Evolutionary conservation across 108 stramenopile species (phyloP).

Genomic region (Fistulifera pelliculosa): DNA sequence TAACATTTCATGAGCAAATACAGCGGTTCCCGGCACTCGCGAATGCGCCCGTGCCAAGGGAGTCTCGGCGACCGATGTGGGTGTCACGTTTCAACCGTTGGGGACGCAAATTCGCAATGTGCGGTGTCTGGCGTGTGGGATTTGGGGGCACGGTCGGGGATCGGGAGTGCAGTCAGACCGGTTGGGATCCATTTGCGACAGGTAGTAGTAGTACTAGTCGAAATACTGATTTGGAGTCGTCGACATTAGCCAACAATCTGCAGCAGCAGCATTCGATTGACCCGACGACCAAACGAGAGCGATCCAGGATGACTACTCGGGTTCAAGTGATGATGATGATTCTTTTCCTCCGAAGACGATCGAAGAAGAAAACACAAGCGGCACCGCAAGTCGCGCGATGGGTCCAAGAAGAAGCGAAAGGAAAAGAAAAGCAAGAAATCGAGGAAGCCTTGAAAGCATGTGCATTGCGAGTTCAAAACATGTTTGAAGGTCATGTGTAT

Average conservation of each 20-base stretch:
- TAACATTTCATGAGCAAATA: conserved; percentile 65
- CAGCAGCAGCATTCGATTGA: conserved; percentile 1
- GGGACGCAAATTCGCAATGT: conserved; percentile 73
- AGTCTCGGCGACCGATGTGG: conserved; percentile 30
- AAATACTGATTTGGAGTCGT: not conserved
- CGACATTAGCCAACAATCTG: not conserved
- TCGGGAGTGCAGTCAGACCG: conserved; percentile 60
- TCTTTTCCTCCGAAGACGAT: not conserved
- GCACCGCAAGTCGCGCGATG: too few relatives aligned
- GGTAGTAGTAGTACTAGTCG: not conserved
- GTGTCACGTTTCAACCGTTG: conserved; percentile 69
- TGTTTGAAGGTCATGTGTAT: too few relatives aligned
- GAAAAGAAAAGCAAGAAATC: not conserved
- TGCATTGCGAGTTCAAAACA: too few relatives aligned
- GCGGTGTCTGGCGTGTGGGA: conserved; percentile 63
- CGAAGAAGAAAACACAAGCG: not conserved
- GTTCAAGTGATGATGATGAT: not conserved
- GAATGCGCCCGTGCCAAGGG: conserved; percentile 70
- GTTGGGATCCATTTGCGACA: conserved; percentile 74
- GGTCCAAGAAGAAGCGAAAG: not conserved
- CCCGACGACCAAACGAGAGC: not conserved
- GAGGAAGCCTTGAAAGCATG: too few relatives aligned
- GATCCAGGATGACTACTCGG: not conserved
- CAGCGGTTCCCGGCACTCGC: conserved; percentile 74
- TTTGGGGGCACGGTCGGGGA: conserved; percentile 82